Evolutionary conservation across 306 rosid genomes (phyloP), one percentile per base, ranked within the genome.

Genomic region (Oemleria cerasiformis): DNA sequence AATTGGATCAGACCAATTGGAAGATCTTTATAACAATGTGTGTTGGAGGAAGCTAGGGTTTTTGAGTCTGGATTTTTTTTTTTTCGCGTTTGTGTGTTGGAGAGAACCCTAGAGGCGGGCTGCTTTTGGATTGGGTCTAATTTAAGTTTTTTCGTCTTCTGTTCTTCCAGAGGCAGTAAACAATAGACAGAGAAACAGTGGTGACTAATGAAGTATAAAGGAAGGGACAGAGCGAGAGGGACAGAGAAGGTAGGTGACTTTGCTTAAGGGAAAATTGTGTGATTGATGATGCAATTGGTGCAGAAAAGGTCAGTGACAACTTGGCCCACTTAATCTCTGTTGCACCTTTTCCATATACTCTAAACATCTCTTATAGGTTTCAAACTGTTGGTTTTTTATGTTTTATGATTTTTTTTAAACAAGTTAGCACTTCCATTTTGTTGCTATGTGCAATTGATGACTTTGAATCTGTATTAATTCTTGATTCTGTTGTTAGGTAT

Each of bases 181-280:
- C 17, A 6, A 5, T 6, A 8, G 7, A 3, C 25, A 2, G 50
- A 41, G 34, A 63, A 20, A 41, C 16, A 42, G 50, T 57, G 20
- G 17, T 9, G 50, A 34, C 20, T n/a, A 16, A 38, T 15, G 12
- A 34, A 8, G 20, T 8, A 6, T 1, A 15, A 21, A 55, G 14
- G 36, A 6, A 9, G 59, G 34, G 25, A 54, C 7, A 16, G 20
- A 20, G 6, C n/a, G n/a, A n/a, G n/a, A n/a, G n/a, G n/a, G n/a
- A n/a, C n/a, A n/a, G n/a, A 82, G 99, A 95, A 84, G 89, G 92
- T 71, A 91, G 91, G 96, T 95, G 99, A 97, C 91, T 84, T n/a
- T 91, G 99, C 84, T 82, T 95, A 74, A 88, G 99, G 76, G 99
- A 95, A 81, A 95, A 95, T 73, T 95, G 99, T 73, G 99, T 95